Evolutionary conservation across 805 yeast species (phyloP), one percentile per base, ranked within the genome.

Genomic region (Suhomyces emberorum): DNA sequence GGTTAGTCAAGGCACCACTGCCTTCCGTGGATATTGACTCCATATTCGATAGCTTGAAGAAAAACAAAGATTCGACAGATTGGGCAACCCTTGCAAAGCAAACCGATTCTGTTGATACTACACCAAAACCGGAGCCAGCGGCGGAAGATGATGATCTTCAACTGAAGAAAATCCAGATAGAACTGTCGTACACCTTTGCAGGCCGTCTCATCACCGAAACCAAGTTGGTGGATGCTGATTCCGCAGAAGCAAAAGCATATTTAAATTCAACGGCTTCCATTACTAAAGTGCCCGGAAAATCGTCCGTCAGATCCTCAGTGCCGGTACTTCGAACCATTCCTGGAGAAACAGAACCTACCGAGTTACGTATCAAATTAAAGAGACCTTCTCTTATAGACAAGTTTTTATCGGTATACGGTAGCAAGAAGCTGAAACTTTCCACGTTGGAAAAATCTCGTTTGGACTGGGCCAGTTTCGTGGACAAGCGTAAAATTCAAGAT

Each of bases 391-490:
- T 87, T 20, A 63, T 88, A 6, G 89, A 85, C 54, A 86, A 82
- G 38, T 88, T 88, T 24, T 74, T 88, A 30, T 66, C 77, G 29
- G 74, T 81, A 8, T 70, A 84, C 3, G 62, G 65, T 11, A 77
- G 82, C 44, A 80, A 83, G 47, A 79, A 86, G 21, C 60, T 47
- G 48, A 91, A 88, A 55, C 69, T 93, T 43, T 85, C 95, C 16
- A 93, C 98, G 0, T 66, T 93, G 45, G 98, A 93, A 56, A 93
- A 93, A 61, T 85, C 95, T 1, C 70, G 95, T 44, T 69, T 93
- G 34, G 98, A 93, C 61, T 93, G 98, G 95, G 95, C 95, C 1
- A 78, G 85, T 31, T 88, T 85, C 62, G 96, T 93, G 20, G 97
- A 91, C 61, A 74, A 83, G 46, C 80, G 81, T 45, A 88, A 88